These are phyloP conservation scores for Lepidium didymum DNA, from an alignment of 345 rosid genomes.

Conservation along the genomic window DNA sequence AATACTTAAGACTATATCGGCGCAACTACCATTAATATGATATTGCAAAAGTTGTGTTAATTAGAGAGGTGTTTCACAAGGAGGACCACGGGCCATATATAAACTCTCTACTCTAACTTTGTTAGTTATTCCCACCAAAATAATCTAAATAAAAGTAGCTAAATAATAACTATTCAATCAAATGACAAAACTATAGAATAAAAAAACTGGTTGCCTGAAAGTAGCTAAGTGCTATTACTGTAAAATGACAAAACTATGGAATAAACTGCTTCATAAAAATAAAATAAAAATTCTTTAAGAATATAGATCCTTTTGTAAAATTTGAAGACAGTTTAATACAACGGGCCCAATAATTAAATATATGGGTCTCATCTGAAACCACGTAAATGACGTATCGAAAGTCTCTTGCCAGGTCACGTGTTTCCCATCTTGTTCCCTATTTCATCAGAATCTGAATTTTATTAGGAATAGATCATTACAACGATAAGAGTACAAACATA, in stretches of 20 bases:
- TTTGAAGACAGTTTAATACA: not conserved
- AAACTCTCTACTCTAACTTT: slow-evolving; percentile 1
- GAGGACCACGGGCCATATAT: slow-evolving; percentile 1
- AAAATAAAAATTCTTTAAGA: not conserved
- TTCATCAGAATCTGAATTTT: too few relatives aligned
- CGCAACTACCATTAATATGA: slow-evolving; percentile 22
- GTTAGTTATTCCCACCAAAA: slow-evolving; percentile 7
- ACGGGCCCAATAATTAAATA: not conserved
- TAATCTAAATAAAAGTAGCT: not conserved
- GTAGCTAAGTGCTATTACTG: not conserved
- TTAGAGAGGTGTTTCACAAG: slow-evolving; percentile 10
- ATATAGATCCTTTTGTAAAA: not conserved
- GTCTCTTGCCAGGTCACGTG: not conserved
- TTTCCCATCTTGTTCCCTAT: not conserved
- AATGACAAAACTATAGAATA: too few relatives aligned
- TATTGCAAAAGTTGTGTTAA: slow-evolving; percentile 3
- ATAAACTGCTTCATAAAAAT: not conserved
- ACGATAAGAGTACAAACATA: too few relatives aligned
- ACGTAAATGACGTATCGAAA: not conserved
- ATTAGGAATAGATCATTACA: too few relatives aligned
- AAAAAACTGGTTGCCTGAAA: not conserved
- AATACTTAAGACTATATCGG: slow-evolving; percentile 15
- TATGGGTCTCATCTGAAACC: not conserved
- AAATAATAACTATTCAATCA: not conserved
- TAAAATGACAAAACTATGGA: not conserved